These are phyloP conservation scores for Polytolypa hystricis DNA, from an alignment of 2,329 filamentous ascomycete species.

Conservation along the genomic window DNA sequence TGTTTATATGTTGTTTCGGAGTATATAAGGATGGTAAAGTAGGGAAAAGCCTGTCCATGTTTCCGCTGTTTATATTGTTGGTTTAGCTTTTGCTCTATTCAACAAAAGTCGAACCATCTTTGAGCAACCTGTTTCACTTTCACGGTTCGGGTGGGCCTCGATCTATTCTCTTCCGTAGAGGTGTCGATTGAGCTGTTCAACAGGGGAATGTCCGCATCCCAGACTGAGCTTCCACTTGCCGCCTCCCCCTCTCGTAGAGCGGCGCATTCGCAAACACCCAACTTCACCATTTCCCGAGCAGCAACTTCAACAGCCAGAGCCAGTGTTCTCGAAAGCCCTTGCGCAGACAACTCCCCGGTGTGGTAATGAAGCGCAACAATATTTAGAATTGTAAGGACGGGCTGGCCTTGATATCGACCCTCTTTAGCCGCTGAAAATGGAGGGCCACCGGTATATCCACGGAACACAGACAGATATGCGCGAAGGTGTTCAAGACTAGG, in stretches of 20 bases:
- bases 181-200: constrained; percentile 44
- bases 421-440: background rate
- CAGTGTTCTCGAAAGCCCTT: constrained; percentile 36
- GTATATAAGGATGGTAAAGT: too few species aligned
- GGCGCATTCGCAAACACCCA: constrained; percentile 33
- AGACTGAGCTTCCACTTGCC: constrained; percentile 27
- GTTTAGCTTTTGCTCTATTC: constrained; percentile 22
- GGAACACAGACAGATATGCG: constrained; percentile 57
- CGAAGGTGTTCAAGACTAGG: constrained; percentile 67
- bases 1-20: too few species aligned
- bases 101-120: constrained; percentile 54
- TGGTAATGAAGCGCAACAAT: constrained; percentile 30
- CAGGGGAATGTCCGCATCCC: constrained; percentile 47
- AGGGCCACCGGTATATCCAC: constrained; percentile 17
- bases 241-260: constrained; percentile 19
- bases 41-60: background rate
- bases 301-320: constrained; percentile 30
- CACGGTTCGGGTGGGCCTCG: constrained; percentile 49
- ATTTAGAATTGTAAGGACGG: constrained; percentile 31
- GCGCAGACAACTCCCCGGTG: constrained; percentile 38
- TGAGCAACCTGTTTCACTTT: constrained; percentile 46
- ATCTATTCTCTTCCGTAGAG: constrained; percentile 38
- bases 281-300: constrained; percentile 17
- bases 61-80: too few species aligned
- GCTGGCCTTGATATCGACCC: constrained; percentile 8